Percentiles rank a stretch among this genome's conserved stretches.
Conservation (phyloP, 2,329 filamentous ascomycete genomes). For the Ophiognomonia clavigignenti-juglandacearum region DNA sequence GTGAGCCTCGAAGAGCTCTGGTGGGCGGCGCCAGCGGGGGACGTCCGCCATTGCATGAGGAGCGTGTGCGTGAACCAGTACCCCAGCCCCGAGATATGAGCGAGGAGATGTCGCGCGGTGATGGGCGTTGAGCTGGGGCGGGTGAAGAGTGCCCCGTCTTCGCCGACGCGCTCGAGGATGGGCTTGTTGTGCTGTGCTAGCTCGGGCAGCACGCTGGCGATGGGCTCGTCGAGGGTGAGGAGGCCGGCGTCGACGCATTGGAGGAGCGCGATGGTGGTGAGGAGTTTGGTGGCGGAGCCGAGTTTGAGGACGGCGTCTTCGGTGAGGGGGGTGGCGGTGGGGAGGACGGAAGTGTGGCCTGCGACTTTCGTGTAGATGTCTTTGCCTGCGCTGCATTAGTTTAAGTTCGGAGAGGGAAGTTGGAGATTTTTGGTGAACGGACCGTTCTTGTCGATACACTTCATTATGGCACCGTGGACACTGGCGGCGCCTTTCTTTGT, state of each 20-base stretch:
- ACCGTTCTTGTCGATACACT: constrained; percentile 2
- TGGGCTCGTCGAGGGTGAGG: constrained; percentile 1
- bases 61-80: constrained; percentile 39
- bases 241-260: constrained; percentile 1
- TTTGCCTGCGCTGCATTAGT: neutral
- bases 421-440: neutral
- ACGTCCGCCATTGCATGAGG: constrained; percentile 30
- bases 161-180: neutral
- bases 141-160: neutral
- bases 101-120: constrained; percentile 46
- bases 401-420: too few relatives aligned
- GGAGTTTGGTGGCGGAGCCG: constrained; percentile 1
- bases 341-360: constrained; percentile 1
- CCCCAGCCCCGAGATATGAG: constrained; percentile 43
- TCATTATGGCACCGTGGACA: constrained; percentile 1
- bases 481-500: neutral
- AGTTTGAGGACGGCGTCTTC: neutral
- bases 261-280: constrained; percentile 1
- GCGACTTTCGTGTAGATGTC: neutral
- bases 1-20: constrained; percentile 30
- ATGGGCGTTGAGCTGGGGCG: constrained; percentile 26
- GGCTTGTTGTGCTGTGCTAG: neutral
- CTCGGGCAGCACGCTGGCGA: neutral
- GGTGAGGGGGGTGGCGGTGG: neutral
- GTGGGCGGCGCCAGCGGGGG: constrained; percentile 18